Evolutionary conservation across 306 rosid species (phyloP).

Genomic region (Glycine soja): DNA sequence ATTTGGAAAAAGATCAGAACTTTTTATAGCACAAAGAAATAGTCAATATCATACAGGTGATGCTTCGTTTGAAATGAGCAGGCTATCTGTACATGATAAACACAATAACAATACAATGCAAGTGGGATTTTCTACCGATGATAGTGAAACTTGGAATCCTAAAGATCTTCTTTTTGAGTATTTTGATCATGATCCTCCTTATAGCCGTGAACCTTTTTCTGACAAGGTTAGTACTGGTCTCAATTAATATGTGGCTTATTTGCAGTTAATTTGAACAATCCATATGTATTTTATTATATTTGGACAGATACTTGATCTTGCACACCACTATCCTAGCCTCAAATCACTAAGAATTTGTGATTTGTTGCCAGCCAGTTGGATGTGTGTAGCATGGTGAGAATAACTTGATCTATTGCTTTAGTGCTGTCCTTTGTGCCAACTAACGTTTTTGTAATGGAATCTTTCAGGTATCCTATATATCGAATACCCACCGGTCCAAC

Average conservation of each 20-base stretch:
- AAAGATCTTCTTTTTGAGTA: slow-evolving; percentile 71
- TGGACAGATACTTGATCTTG: slow-evolving; percentile 83
- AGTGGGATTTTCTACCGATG: slow-evolving; percentile 77
- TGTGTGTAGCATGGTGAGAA: slow-evolving; percentile 89
- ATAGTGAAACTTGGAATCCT: slow-evolving; percentile 67
- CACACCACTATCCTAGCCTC: slow-evolving; percentile 65
- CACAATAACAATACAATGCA: slow-evolving; percentile 42
- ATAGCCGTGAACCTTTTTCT: slow-evolving; percentile 83
- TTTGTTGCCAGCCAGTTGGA: slow-evolving; percentile 82
- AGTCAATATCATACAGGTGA: slow-evolving; percentile 50
- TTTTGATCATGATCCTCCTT: slow-evolving; percentile 80
- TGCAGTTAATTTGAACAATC: slow-evolving; percentile 30
- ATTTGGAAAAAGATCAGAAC: slow-evolving; percentile 53
- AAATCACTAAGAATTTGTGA: slow-evolving; percentile 88
- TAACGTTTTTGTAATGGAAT: slow-evolving; percentile 45
- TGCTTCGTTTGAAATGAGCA: slow-evolving; percentile 48
- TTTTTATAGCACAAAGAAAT: slow-evolving; percentile 46
- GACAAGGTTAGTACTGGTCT: slow-evolving; percentile 70
- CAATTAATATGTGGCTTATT: slow-evolving; percentile 26
- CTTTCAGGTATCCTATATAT: slow-evolving; percentile 92
- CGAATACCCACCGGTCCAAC: slow-evolving; percentile 92
- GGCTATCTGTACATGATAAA: slow-evolving; percentile 55
- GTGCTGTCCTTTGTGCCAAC: slow-evolving; percentile 34
- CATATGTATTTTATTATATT: slow-evolving; percentile 43
- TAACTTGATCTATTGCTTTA: slow-evolving; percentile 33